Evolutionary conservation across 352 stramenopile species (phyloP).

Genomic region (Phytopythium boreale): DNA sequence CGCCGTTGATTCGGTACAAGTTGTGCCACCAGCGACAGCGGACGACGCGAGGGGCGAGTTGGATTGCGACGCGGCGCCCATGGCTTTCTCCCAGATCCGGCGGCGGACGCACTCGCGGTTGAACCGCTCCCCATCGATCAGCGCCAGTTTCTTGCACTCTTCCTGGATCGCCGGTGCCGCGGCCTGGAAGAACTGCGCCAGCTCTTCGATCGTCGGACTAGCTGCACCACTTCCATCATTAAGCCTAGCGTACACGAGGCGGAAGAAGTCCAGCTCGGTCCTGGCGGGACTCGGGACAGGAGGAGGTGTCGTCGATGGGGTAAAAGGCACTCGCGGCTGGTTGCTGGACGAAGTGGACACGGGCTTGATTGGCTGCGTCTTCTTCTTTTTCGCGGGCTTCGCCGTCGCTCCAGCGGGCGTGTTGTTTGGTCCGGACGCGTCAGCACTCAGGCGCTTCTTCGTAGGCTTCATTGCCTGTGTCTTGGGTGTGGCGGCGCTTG

Average conservation of each 20-base stretch:
- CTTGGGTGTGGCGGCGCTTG: background rate
- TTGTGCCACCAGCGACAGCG: background rate
- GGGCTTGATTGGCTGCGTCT: constrained; percentile 12
- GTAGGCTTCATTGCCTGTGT: background rate
- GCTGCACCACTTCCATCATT: constrained; percentile 5
- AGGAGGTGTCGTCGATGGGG: constrained; percentile 38
- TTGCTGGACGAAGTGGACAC: constrained; percentile 6
- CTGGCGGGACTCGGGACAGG: constrained; percentile 27
- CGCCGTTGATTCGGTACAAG: background rate
- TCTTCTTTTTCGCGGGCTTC: constrained; percentile 5
- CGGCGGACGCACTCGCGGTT: constrained; percentile 56
- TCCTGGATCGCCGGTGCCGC: constrained; percentile 26
- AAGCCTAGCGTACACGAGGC: constrained; percentile 16
- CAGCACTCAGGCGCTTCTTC: background rate
- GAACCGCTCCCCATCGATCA: constrained; percentile 50
- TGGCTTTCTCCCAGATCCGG: constrained; percentile 62
- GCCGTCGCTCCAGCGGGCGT: background rate
- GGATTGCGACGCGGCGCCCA: constrained; percentile 7
- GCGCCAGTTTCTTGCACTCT: constrained; percentile 43
- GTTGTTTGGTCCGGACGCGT: background rate
- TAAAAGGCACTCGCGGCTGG: constrained; percentile 19
- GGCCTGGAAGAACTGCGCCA: constrained; percentile 27
- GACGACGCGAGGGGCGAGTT: constrained; percentile 2
- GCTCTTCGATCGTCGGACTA: constrained; percentile 15
- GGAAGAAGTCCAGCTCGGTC: constrained; percentile 42